Evolutionary conservation across 164 flowering plant species (phyloP).

Genomic region (Umbilicus rupestris): DNA sequence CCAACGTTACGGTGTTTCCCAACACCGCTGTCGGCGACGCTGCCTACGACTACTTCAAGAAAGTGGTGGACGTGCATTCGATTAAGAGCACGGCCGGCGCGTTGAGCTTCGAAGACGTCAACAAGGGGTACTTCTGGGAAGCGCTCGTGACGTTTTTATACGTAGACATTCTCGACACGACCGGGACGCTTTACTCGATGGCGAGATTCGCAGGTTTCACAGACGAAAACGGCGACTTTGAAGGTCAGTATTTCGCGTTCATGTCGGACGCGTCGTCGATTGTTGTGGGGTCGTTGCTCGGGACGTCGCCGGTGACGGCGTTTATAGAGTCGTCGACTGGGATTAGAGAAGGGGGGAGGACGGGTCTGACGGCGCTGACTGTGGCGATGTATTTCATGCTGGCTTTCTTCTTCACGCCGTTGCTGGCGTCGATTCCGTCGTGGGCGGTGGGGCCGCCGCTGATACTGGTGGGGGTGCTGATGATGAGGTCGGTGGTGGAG

Average conservation of each 20-base stretch:
- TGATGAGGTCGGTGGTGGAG: slow-evolving; percentile 88
- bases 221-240: slow-evolving; percentile 58
- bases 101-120: slow-evolving; percentile 43
- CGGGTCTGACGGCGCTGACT: slow-evolving; percentile 81
- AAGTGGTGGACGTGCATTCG: slow-evolving; percentile 63
- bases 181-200: slow-evolving; percentile 80
- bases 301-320: slow-evolving; percentile 85
- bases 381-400: slow-evolving; percentile 58
- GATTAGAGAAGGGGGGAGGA: slow-evolving; percentile 83
- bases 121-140: slow-evolving; percentile 60
- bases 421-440: slow-evolving; percentile 80
- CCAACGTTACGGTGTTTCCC: slow-evolving; percentile 68
- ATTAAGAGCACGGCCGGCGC: slow-evolving; percentile 76
- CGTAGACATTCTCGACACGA: slow-evolving; percentile 82
- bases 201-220: slow-evolving; percentile 74
- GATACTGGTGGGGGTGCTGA: slow-evolving; percentile 80
- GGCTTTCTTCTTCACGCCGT: slow-evolving; percentile 77
- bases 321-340: slow-evolving; percentile 85
- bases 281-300: slow-evolving; percentile 73
- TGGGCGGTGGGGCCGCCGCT: slow-evolving; percentile 98
- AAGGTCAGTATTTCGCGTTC: slow-evolving; percentile 70
- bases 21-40: slow-evolving; percentile 45
- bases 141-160: slow-evolving; percentile 73
- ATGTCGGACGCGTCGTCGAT: slow-evolving; percentile 75
- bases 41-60: slow-evolving; percentile 53